Conservation (phyloP, 371 early-diverging fungal genomes). For the Haplosporangium sp. region DNA sequence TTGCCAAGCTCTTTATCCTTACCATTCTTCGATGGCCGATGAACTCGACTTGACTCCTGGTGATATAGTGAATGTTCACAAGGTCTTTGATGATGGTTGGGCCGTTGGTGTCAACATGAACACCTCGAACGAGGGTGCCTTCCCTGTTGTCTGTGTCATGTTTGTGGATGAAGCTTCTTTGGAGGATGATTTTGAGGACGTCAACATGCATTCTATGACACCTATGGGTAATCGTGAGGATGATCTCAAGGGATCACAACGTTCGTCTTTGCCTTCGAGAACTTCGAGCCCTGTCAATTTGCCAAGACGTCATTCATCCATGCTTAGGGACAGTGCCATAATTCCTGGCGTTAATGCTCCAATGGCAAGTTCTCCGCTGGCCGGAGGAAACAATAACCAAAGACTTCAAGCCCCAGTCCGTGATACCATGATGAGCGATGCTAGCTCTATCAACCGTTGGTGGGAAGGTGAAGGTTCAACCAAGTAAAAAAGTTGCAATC, state of each 20-base stretch:
- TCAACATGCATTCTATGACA: constrained; percentile 55
- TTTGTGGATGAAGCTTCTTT: constrained; percentile 48
- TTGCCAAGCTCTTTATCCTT: constrained; percentile 67
- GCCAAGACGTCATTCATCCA: constrained; percentile 49
- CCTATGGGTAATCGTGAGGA: constrained; percentile 51
- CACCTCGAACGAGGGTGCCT: constrained; percentile 76
- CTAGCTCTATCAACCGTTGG: constrained; percentile 56
- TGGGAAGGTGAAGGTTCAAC: constrained; percentile 47
- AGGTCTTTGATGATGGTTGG: constrained; percentile 79
- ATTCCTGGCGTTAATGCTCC: constrained; percentile 21
- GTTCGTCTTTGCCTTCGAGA: constrained; percentile 40
- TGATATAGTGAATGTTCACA: constrained; percentile 73
- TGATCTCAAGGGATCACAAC: constrained; percentile 20
- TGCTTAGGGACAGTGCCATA: constrained; percentile 43
- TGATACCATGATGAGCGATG: constrained; percentile 56
- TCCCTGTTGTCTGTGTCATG: constrained; percentile 76
- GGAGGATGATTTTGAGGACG: constrained; percentile 55
- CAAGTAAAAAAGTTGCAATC: constrained; percentile 1
- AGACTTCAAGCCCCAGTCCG: constrained; percentile 22
- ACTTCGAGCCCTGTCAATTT: constrained; percentile 44
- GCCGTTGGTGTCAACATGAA: constrained; percentile 77
- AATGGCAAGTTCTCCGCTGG: constrained; percentile 51
- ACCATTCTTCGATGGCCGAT: constrained; percentile 73
- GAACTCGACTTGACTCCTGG: constrained; percentile 75
- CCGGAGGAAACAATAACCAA: constrained; percentile 33